phyloP scores from a whole-genome alignment of 2,329 filamentous ascomycete species.

The Alternaria angustiovoidea region DNA sequence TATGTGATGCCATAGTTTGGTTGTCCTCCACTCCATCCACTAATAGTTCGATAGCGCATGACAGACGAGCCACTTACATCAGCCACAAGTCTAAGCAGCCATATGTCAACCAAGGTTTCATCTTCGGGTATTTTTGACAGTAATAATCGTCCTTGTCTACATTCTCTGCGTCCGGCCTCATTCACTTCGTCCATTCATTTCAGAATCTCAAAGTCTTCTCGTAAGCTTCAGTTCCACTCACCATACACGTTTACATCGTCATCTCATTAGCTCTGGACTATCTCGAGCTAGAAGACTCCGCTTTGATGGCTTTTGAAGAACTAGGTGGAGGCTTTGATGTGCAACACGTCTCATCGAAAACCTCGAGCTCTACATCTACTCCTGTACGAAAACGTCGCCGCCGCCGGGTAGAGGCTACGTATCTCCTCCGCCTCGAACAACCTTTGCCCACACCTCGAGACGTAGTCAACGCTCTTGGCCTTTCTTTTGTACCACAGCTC shows the following conservation, averaged over 20 bases:
- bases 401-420: conserved; percentile 3
- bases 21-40: not conserved
- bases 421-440: conserved; percentile 11
- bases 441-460: not conserved
- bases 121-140: not conserved
- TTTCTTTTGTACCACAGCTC: conserved; percentile 7
- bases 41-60: not conserved
- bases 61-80: not conserved
- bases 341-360: not conserved
- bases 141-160: too few relatives aligned
- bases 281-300: conserved; percentile 18
- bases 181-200: not conserved
- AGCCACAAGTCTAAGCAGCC: not conserved
- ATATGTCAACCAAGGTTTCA: not conserved
- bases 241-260: too few relatives aligned
- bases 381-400: not conserved
- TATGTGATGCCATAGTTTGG: not conserved
- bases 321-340: conserved; percentile 6
- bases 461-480: not conserved
- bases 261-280: not conserved
- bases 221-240: not conserved
- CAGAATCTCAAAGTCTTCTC: not conserved
- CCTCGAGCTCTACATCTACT: not conserved
- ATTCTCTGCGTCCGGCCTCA: not conserved
- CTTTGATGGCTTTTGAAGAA: conserved; percentile 3